Conservation (phyloP, 1,139 yeast genomes). For the Yamadazyma dendronema region DNA sequence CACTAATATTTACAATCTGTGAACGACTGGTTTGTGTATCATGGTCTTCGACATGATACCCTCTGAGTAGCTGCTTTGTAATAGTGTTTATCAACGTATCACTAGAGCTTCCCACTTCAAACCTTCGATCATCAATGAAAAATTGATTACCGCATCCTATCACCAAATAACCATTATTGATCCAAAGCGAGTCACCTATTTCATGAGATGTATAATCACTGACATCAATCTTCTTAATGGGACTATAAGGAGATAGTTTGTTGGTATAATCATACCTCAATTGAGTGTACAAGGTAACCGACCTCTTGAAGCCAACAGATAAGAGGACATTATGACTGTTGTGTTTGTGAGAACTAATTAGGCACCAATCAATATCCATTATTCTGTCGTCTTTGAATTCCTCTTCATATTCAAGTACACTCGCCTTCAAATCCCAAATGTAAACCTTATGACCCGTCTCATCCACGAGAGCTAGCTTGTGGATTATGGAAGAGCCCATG, state of each 20-base stretch:
- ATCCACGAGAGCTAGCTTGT: slow-evolving; percentile 72
- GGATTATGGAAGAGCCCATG: slow-evolving; percentile 67
- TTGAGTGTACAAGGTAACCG: slow-evolving; percentile 72
- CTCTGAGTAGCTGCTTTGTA: slow-evolving; percentile 51
- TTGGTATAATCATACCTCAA: slow-evolving; percentile 87
- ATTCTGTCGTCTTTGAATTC: slow-evolving; percentile 38
- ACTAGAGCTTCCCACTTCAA: slow-evolving; percentile 29
- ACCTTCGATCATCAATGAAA: slow-evolving; percentile 72
- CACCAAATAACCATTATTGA: slow-evolving; percentile 72
- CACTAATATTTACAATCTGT: slow-evolving; percentile 35
- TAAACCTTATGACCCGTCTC: slow-evolving; percentile 48
- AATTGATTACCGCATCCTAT: slow-evolving; percentile 90
- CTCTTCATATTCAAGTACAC: slow-evolving; percentile 66
- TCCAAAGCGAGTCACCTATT: slow-evolving; percentile 89
- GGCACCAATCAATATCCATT: slow-evolving; percentile 79
- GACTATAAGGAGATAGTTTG: slow-evolving; percentile 70
- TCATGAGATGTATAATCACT: slow-evolving; percentile 69
- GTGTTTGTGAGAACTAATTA: slow-evolving; percentile 42
- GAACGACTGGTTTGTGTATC: slow-evolving; percentile 27
- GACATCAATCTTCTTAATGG: slow-evolving; percentile 72
- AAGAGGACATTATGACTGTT: slow-evolving; percentile 63
- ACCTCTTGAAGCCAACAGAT: slow-evolving; percentile 70
- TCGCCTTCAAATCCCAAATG: slow-evolving; percentile 75
- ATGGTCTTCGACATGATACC: slow-evolving; percentile 15
- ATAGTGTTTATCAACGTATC: slow-evolving; percentile 31